phyloP scores from a whole-genome alignment of 805 yeast species.

The Lipomyces japonicus region DNA sequence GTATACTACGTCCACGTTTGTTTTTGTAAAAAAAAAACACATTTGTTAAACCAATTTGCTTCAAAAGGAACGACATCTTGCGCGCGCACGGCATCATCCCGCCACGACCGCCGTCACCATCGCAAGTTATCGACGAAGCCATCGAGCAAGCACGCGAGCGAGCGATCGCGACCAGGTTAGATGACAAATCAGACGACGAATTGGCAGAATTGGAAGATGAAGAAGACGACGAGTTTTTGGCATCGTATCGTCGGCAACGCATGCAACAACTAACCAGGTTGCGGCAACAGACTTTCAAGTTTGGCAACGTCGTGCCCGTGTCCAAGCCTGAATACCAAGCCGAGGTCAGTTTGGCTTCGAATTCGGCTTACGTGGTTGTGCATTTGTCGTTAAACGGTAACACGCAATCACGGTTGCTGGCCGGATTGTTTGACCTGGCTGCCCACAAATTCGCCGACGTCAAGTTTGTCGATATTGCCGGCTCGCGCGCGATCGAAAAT shows the following conservation, averaged over 20 bases:
- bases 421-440: constrained; percentile 51
- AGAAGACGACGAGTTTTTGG: constrained; percentile 70
- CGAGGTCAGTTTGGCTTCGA: constrained; percentile 80
- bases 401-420: constrained; percentile 52
- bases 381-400: constrained; percentile 69
- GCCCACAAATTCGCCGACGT: constrained; percentile 74
- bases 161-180: constrained; percentile 64
- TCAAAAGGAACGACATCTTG: constrained; percentile 78
- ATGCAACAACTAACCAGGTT: constrained; percentile 66
- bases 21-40: too few relatives aligned
- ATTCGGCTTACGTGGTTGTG: constrained; percentile 59
- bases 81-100: constrained; percentile 90
- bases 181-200: constrained; percentile 26
- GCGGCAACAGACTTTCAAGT: constrained; percentile 41
- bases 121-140: constrained; percentile 81
- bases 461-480: constrained; percentile 91
- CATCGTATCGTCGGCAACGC: constrained; percentile 70
- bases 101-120: constrained; percentile 82
- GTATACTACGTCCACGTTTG: background rate
- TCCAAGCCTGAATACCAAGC: constrained; percentile 82
- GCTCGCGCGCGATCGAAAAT: constrained; percentile 82
- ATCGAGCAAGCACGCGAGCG: constrained; percentile 72
- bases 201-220: constrained; percentile 84
- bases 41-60: background rate
- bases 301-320: constrained; percentile 73